Percentiles rank a stretch among this genome's conserved stretches.
Conservation (phyloP, 345 rosid species). For the Eucalyptus caleyi region DNA sequence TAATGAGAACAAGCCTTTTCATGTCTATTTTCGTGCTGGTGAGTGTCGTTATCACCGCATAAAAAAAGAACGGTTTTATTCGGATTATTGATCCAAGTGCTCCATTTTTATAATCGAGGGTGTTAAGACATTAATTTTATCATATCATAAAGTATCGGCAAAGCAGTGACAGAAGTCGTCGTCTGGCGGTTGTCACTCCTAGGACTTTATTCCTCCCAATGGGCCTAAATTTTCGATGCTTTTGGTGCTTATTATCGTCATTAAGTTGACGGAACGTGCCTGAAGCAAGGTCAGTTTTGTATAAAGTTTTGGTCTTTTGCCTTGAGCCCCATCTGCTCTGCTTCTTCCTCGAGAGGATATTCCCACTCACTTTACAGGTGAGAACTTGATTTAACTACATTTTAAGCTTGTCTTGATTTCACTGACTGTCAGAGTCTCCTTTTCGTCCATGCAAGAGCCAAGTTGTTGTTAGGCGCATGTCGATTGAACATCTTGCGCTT, state of each 20-base stretch:
- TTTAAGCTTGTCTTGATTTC: not conserved
- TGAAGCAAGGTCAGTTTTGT: not conserved
- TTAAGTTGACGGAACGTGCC: not conserved
- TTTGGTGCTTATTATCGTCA: constrained; percentile 17
- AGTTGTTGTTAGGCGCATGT: not conserved
- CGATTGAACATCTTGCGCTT: not conserved
- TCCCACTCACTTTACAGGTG: constrained; percentile 22
- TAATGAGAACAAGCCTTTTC: not conserved
- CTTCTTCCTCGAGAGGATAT: constrained; percentile 25
- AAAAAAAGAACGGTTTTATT: not conserved
- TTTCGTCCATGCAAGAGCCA: not conserved
- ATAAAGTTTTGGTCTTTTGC: constrained; percentile 17
- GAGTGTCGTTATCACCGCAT: constrained; percentile 20
- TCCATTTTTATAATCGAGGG: not conserved
- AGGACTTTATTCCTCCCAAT: not conserved
- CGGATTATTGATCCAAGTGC: not conserved
- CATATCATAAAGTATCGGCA: not conserved
- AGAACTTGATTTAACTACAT: not conserved
- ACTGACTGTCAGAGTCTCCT: not conserved
- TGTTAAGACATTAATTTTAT: not conserved
- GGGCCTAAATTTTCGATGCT: constrained; percentile 12
- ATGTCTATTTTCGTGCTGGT: constrained; percentile 6
- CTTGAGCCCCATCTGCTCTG: constrained; percentile 13
- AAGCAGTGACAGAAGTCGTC: constrained; percentile 17
- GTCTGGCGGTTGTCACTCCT: constrained; percentile 30